A percentile compares a stretch with the other conserved stretches of the same genome.
These are phyloP conservation scores for Rosa persica DNA, from an alignment of 306 rosid species.

Conservation along the genomic window DNA sequence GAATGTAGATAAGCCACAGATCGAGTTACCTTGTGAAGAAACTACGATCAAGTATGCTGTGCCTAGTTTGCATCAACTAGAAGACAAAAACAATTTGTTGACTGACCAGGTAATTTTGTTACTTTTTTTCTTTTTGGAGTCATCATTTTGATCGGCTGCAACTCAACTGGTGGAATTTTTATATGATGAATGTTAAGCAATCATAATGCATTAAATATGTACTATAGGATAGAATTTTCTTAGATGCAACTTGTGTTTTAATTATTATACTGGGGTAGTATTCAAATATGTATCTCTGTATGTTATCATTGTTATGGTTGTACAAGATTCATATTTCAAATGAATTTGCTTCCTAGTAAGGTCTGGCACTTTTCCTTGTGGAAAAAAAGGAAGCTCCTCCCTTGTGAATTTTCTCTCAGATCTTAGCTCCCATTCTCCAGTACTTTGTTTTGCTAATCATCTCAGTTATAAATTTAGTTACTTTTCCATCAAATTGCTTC, in stretches of 20 bases:
- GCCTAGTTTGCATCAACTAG: constrained; percentile 50
- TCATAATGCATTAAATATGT: background rate
- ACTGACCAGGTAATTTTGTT: constrained; percentile 30
- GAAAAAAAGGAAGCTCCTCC: background rate
- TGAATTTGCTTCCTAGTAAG: background rate
- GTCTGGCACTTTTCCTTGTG: background rate
- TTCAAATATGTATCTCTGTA: background rate
- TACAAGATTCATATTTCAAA: background rate
- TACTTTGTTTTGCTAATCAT: background rate
- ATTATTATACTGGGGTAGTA: background rate
- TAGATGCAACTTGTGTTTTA: background rate
- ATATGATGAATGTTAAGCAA: background rate
- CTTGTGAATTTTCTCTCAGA: background rate
- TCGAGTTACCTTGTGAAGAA: constrained; percentile 45
- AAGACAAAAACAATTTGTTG: constrained; percentile 32
- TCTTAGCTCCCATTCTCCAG: background rate
- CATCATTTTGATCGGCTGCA: background rate
- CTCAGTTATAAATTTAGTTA: background rate
- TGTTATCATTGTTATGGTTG: background rate
- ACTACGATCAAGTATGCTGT: constrained; percentile 23
- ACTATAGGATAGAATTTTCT: background rate
- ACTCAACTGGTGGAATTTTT: background rate
- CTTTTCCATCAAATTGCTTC: constrained; percentile 1
- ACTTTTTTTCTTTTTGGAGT: too few relatives aligned
- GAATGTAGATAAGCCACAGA: constrained; percentile 39